A percentile compares a stretch with the other conserved stretches of the same genome.
Conservation (phyloP, 108 stramenopile genomes). For the Discostella pseudostelligera region DNA sequence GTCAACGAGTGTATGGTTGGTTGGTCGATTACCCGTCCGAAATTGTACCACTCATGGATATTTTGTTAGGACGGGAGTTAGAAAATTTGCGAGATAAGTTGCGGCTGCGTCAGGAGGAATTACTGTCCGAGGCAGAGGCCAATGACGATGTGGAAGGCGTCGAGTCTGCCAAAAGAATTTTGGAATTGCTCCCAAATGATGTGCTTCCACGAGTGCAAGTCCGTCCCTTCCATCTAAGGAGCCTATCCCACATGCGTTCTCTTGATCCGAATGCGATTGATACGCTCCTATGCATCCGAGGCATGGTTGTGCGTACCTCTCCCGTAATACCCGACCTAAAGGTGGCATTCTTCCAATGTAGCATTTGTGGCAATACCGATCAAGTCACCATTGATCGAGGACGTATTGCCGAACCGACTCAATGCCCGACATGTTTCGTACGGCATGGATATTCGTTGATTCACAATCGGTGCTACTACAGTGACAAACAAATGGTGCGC, state of each 20-base stretch:
- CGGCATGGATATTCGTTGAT: constrained; percentile 73
- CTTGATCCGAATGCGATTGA: constrained; percentile 96
- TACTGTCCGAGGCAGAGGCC: constrained; percentile 34
- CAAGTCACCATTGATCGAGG: constrained; percentile 93
- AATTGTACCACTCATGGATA: constrained; percentile 95
- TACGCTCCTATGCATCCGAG: constrained; percentile 84
- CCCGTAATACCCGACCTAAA: constrained; percentile 97
- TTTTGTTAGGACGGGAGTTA: constrained; percentile 74
- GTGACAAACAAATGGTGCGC: constrained; percentile 97
- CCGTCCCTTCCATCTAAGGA: constrained; percentile 87
- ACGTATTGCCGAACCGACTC: constrained; percentile 89
- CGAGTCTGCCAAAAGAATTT: constrained; percentile 16
- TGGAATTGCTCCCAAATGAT: constrained; percentile 37
- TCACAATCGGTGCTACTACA: constrained; percentile 95
- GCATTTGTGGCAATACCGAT: constrained; percentile 76
- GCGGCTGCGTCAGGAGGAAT: constrained; percentile 34
- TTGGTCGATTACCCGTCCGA: constrained; percentile 93
- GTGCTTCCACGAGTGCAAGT: constrained; percentile 81
- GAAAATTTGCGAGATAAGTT: constrained; percentile 39
- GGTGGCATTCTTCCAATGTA: constrained; percentile 92
- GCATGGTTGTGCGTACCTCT: constrained; percentile 95
- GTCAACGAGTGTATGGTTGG: constrained; percentile 89
- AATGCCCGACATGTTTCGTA: constrained; percentile 67
- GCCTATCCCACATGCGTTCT: constrained; percentile 82
- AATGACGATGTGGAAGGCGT: constrained; percentile 25